phyloP scores from a whole-genome alignment of 2,329 filamentous ascomycete genomes.

The Colletotrichum ledebouriae region DNA sequence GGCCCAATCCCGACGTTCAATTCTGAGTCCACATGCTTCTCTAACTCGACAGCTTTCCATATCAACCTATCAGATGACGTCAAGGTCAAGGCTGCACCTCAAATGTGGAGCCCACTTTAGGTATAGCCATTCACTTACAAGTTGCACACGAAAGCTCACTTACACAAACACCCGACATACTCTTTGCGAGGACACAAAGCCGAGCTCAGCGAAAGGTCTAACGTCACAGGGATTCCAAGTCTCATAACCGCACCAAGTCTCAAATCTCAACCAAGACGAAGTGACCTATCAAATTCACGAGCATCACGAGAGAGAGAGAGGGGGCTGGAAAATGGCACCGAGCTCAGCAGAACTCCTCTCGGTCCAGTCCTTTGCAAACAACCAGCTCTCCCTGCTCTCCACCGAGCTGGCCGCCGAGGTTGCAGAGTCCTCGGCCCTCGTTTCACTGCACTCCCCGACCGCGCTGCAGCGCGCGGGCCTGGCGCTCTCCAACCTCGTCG shows the following conservation, averaged over 20 bases:
- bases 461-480: slow-evolving; percentile 82
- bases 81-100: slow-evolving; percentile 20
- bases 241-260: background rate
- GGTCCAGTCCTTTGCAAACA: slow-evolving; percentile 76
- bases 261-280: too few species aligned
- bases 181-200: background rate
- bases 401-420: slow-evolving; percentile 81
- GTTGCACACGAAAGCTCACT: slow-evolving; percentile 8
- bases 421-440: slow-evolving; percentile 75
- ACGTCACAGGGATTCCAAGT: too few species aligned
- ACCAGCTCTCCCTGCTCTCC: slow-evolving; percentile 78
- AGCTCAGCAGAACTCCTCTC: slow-evolving; percentile 61
- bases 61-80: slow-evolving; percentile 41
- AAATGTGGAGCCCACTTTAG: slow-evolving; percentile 19
- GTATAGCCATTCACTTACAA: slow-evolving; percentile 22
- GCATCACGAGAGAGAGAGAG: too few species aligned
- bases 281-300: too few species aligned
- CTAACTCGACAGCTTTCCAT: background rate
- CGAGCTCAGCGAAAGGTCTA: too few species aligned
- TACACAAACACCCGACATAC: slow-evolving; percentile 2
- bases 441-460: slow-evolving; percentile 76
- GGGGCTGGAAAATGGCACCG: slow-evolving; percentile 50
- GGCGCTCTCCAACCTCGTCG: slow-evolving; percentile 80
- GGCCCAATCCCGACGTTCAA: too few species aligned
- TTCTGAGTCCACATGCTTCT: background rate